Evolutionary conservation across 345 rosid genomes (phyloP).

Genomic region (Boechera divaricarpa): DNA sequence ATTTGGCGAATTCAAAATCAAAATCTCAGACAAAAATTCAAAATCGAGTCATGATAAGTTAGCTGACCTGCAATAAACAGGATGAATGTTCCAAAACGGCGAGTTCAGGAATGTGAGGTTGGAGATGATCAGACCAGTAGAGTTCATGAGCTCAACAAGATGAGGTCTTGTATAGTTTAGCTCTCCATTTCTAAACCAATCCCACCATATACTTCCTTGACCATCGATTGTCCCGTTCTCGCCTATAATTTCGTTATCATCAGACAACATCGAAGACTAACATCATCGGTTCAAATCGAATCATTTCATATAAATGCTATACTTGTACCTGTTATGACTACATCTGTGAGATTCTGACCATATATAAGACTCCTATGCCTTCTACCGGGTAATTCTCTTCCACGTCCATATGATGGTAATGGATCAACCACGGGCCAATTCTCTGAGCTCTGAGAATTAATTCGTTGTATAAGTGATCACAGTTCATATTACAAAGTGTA

Average conservation of each 20-base stretch:
- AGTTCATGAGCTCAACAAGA: constrained; percentile 93
- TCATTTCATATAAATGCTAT: not conserved
- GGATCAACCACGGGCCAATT: constrained; percentile 97
- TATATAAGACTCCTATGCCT: constrained; percentile 92
- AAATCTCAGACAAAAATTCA: not conserved
- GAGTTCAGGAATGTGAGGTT: constrained; percentile 89
- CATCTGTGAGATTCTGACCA: constrained; percentile 90
- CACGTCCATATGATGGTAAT: constrained; percentile 95
- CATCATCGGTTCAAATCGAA: not conserved
- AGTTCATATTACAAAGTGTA: constrained; percentile 7
- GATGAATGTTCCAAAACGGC: constrained; percentile 98
- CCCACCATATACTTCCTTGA: constrained; percentile 96
- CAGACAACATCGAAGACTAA: constrained; percentile 11
- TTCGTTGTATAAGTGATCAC: constrained; percentile 8
- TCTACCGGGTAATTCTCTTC: constrained; percentile 87
- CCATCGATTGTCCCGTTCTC: constrained; percentile 96
- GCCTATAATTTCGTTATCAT: constrained; percentile 54
- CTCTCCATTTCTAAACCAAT: constrained; percentile 68
- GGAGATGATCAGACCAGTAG: constrained; percentile 78
- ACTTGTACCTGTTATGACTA: constrained; percentile 79
- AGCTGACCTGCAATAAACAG: constrained; percentile 93
- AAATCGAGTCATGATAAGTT: constrained; percentile 24
- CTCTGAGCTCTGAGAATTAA: constrained; percentile 57
- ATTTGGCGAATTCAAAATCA: too few relatives aligned
- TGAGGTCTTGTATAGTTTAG: constrained; percentile 92